phyloP scores from a whole-genome alignment of 2,329 filamentous ascomycete species.

The Epichloe coenophiala region DNA sequence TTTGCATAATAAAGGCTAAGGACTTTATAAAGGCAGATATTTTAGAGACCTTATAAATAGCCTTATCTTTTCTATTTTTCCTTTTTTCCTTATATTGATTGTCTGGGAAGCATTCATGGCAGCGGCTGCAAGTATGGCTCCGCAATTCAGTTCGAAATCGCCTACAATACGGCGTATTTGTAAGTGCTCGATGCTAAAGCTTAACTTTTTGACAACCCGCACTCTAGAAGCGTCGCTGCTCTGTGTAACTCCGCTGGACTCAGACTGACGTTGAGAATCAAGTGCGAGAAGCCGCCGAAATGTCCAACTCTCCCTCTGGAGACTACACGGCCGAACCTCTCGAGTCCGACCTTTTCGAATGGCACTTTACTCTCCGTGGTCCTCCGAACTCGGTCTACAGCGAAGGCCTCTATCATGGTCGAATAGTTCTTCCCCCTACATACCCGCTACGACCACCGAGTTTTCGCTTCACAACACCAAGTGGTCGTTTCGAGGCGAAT shows the following conservation, averaged over 20 bases:
- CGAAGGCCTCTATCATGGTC: constrained; percentile 82
- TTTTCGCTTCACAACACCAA: constrained; percentile 92
- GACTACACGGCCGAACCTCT: constrained; percentile 79
- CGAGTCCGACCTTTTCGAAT: constrained; percentile 88
- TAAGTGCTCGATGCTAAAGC: constrained; percentile 24
- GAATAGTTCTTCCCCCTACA: constrained; percentile 78
- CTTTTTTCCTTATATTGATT: not conserved
- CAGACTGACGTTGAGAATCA: not conserved
- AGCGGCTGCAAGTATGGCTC: constrained; percentile 11
- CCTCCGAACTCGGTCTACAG: constrained; percentile 71
- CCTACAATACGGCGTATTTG: constrained; percentile 76
- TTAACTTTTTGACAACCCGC: too few species aligned
- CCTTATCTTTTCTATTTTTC: too few species aligned
- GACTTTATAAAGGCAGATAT: too few species aligned
- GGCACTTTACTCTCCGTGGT: constrained; percentile 95
- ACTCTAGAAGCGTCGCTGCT: not conserved
- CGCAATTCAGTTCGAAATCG: constrained; percentile 57
- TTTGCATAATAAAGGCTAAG: too few species aligned
- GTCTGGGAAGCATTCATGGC: not conserved
- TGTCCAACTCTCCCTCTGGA: constrained; percentile 59
- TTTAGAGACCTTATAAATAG: too few species aligned
- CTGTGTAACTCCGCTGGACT: not conserved
- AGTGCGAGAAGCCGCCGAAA: constrained; percentile 86
- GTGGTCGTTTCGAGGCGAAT: constrained; percentile 88
- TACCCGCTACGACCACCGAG: constrained; percentile 87